A percentile compares a stretch with the other conserved stretches of the same genome.
Conservation (phyloP, 441 rosid species). For the Mallotus japonicus region DNA sequence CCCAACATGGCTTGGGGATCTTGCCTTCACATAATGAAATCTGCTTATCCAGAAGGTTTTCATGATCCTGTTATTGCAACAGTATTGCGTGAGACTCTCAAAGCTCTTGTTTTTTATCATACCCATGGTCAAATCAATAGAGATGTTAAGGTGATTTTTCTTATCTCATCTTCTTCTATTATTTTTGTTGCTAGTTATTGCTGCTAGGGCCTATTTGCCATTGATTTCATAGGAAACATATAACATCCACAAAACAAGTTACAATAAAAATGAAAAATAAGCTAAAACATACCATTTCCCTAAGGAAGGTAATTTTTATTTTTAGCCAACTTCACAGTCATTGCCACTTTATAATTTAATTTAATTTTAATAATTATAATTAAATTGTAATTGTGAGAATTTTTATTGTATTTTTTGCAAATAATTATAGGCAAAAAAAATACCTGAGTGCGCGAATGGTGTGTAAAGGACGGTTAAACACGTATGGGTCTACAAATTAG, state of each 20-base stretch:
- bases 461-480: no score
- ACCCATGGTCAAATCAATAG: conserved; percentile 94
- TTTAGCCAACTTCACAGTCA: neutral
- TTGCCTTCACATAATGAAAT: conserved; percentile 94
- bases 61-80: conserved; percentile 93
- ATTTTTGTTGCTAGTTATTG: neutral
- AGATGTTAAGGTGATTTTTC: conserved; percentile 81
- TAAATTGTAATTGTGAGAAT: no score
- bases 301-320: neutral
- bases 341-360: neutral
- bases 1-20: conserved; percentile 99
- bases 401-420: no score
- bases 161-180: neutral
- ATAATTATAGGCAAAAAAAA: no score
- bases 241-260: neutral
- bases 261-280: neutral
- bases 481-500: no score
- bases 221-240: conserved; percentile 1
- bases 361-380: no score
- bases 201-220: conserved; percentile 15
- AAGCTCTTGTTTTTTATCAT: conserved; percentile 96
- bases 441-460: no score
- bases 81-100: conserved; percentile 84
- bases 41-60: conserved; percentile 81
- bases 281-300: no score